phyloP scores from a whole-genome alignment of 495 filamentous ascomycete species.

The Pyrenula massariospora region DNA sequence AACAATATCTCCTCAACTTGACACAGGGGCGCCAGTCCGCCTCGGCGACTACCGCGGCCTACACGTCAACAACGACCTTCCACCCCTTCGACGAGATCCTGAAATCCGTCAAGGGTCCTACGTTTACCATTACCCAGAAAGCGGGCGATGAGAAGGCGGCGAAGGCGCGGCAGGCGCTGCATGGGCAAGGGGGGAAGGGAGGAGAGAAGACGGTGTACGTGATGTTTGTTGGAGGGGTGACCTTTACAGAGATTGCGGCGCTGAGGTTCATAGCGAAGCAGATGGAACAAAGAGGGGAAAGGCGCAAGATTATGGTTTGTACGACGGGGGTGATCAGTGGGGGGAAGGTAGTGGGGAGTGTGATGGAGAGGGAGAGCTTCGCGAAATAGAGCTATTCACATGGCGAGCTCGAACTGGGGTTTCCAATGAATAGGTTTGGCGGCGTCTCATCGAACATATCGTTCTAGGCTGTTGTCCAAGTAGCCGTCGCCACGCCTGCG shows the following conservation, averaged over 20 bases:
- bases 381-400: constrained; percentile 8
- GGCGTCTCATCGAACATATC: no score
- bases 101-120: constrained; percentile 72
- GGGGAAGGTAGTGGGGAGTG: constrained; percentile 77
- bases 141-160: constrained; percentile 80
- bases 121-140: constrained; percentile 86
- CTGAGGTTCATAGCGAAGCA: constrained; percentile 79
- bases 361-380: constrained; percentile 64
- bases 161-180: constrained; percentile 73
- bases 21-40: constrained; percentile 35
- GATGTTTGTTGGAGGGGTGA: constrained; percentile 90
- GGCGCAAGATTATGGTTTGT: constrained; percentile 76
- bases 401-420: no score
- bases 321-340: constrained; percentile 88
- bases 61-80: constrained; percentile 41
- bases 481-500: no score
- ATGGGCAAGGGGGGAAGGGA: constrained; percentile 43
- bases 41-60: constrained; percentile 27
- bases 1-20: constrained; percentile 64
- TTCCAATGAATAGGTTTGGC: no score
- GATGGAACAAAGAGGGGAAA: constrained; percentile 50
- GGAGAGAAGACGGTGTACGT: constrained; percentile 79
- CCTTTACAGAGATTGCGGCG: constrained; percentile 91
- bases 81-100: constrained; percentile 80
- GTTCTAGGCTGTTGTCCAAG: no score